Evolutionary conservation across 2,329 filamentous ascomycete genomes (phyloP), one percentile per base, ranked within the genome.

Genomic region (Coniella lustricola): DNA sequence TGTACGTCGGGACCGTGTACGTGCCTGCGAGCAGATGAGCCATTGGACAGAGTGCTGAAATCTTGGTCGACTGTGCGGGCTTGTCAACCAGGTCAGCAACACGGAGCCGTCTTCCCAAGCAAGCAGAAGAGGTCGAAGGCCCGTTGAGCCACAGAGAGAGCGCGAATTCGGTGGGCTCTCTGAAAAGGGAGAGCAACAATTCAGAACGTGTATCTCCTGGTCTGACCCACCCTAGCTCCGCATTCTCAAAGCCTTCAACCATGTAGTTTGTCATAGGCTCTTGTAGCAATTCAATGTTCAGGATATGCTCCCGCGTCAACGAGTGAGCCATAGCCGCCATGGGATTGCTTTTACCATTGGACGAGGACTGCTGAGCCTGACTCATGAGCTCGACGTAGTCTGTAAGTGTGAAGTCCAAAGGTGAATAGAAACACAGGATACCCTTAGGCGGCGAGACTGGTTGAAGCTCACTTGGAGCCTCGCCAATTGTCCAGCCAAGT

Each of bases 391-490:
- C 35, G 17, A 13, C 22, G 42, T 50, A 55, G 31, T 55, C 51
- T 10, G 17, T 37, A 10, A 25, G 41, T 9, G 55, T 48, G 31
- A 33, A 41, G 43, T 77, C 76, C 48, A 77, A 74, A 29, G 25
- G 25, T 29, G 25, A 29, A 29, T 29, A 29, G 10, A 29, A 29
- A 1, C 60, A 61, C 0, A 76, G 56, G 3, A 73, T 64, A 1
- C 67, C 72, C 0, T 64, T 54, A 0, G 73, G 73, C 0, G 71
- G 60, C 3, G 10, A 29, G 0, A 75, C 20, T 0, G 62, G 25
- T 29, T 29, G 25, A 29, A 29, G 25, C 5, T 29, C 25, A 29
- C 5, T 5, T 29, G 25, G 65, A 1, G 38, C 16, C 14, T 46
- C 16, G 0, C 42, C 29, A 0, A 63, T 50, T 0, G 67, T 74